These are phyloP conservation scores for Albugo laibachii DNA, from an alignment of 352 stramenopile species.

Conservation along the genomic window DNA sequence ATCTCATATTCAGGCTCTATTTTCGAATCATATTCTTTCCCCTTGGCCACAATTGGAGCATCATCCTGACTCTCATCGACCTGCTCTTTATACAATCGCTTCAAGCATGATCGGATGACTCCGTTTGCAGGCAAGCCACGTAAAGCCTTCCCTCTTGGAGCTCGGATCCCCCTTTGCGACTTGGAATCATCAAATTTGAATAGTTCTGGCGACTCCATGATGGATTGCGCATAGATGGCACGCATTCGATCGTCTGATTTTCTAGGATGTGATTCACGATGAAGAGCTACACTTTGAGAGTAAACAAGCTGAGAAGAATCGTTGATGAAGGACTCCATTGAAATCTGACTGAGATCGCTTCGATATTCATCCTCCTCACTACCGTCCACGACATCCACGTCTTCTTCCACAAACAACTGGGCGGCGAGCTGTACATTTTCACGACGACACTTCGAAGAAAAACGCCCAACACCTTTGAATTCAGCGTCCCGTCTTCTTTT, in stretches of 20 bases:
- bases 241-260: slow-evolving; percentile 5
- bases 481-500: slow-evolving; percentile 25
- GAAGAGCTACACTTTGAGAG: slow-evolving; percentile 13
- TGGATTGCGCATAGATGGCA: slow-evolving; percentile 46
- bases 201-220: slow-evolving; percentile 30
- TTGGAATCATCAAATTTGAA: slow-evolving; percentile 13
- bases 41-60: not conserved
- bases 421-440: slow-evolving; percentile 12
- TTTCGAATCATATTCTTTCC: not conserved
- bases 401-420: slow-evolving; percentile 40
- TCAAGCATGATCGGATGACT: slow-evolving; percentile 41
- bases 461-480: slow-evolving; percentile 30
- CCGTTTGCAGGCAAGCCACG: slow-evolving; percentile 23
- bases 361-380: slow-evolving; percentile 38
- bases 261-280: not conserved
- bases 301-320: slow-evolving; percentile 68
- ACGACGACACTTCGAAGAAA: slow-evolving; percentile 52
- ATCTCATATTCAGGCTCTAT: not conserved
- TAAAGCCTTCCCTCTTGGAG: slow-evolving; percentile 1
- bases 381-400: slow-evolving; percentile 36
- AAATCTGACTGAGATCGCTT: slow-evolving; percentile 12
- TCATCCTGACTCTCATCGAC: not conserved
- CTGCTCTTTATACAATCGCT: slow-evolving; percentile 13
- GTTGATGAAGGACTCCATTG: slow-evolving; percentile 60
- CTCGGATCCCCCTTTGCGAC: slow-evolving; percentile 13